Percentiles rank a stretch among this genome's conserved stretches.
These are phyloP conservation scores for Nannochloropsis gaditana DNA, from an alignment of 108 stramenopile genomes.

Conservation along the genomic window DNA sequence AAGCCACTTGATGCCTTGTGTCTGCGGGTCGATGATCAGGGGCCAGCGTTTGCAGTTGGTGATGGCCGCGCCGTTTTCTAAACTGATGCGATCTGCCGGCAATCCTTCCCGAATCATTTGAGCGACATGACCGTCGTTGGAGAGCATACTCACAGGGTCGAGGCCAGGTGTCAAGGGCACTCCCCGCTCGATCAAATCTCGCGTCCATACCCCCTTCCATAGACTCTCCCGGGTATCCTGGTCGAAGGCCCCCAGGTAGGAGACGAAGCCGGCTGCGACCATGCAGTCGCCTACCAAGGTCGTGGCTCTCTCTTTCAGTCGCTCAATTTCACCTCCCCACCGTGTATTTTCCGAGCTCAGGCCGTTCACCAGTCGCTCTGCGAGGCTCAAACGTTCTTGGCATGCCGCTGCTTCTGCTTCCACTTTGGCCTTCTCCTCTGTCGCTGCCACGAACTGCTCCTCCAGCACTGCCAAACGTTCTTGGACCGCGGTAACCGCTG, in stretches of 20 bases:
- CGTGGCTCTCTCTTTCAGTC: conserved; percentile 58
- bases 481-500: conserved; percentile 63
- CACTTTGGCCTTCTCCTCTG: conserved; percentile 68
- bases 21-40: conserved; percentile 67
- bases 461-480: conserved; percentile 55
- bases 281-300: conserved; percentile 79
- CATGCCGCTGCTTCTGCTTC: conserved; percentile 70
- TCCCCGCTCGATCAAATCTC: conserved; percentile 61
- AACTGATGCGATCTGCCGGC: conserved; percentile 74
- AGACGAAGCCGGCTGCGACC: conserved; percentile 78
- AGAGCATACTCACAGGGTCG: conserved; percentile 70
- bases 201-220: conserved; percentile 60
- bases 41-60: conserved; percentile 78
- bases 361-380: conserved; percentile 73
- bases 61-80: conserved; percentile 82
- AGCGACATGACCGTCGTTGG: conserved; percentile 68
- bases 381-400: conserved; percentile 63
- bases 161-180: conserved; percentile 69
- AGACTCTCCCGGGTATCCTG: conserved; percentile 59
- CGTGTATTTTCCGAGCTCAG: conserved; percentile 76
- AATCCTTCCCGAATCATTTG: conserved; percentile 78
- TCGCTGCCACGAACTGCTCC: conserved; percentile 56
- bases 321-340: conserved; percentile 73
- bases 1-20: conserved; percentile 86
- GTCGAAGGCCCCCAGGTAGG: conserved; percentile 85